phyloP scores from a whole-genome alignment of 305 asterid genomes.

The Ajuga reptans region DNA sequence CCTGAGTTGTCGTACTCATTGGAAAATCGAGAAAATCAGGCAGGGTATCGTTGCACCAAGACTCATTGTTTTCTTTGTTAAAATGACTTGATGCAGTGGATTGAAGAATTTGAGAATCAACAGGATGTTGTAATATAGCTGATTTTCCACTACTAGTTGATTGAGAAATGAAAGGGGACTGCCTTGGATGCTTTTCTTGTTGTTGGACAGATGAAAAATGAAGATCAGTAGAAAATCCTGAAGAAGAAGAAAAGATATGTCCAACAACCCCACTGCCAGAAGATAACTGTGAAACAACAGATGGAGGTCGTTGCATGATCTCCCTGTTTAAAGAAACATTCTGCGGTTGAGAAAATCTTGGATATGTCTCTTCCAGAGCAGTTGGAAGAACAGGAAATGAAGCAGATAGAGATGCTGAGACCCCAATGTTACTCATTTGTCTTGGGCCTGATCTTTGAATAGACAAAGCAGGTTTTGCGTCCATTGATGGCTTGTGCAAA shows the following conservation, averaged over 20 bases:
- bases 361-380: conserved; percentile 43
- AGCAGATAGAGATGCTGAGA: conserved; percentile 48
- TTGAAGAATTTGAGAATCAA: conserved; percentile 47
- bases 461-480: conserved; percentile 47
- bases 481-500: conserved; percentile 28
- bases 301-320: conserved; percentile 35
- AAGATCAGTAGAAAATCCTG: conserved; percentile 55
- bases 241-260: conserved; percentile 57
- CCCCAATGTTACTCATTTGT: conserved; percentile 48
- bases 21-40: conserved; percentile 61
- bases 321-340: conserved; percentile 34
- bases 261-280: conserved; percentile 57
- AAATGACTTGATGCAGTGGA: conserved; percentile 52
- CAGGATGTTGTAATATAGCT: conserved; percentile 32
- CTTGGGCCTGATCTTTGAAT: conserved; percentile 52
- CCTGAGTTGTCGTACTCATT: conserved; percentile 34
- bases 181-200: conserved; percentile 48
- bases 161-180: conserved; percentile 59
- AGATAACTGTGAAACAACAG: conserved; percentile 39
- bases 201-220: conserved; percentile 53
- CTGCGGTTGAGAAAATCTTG: conserved; percentile 35
- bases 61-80: conserved; percentile 38
- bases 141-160: conserved; percentile 51
- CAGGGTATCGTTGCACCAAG: conserved; percentile 66
- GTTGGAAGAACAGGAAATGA: conserved; percentile 51